These are phyloP conservation scores for Pugionium cornutum DNA, from an alignment of 345 rosid genomes.

Conservation along the genomic window DNA sequence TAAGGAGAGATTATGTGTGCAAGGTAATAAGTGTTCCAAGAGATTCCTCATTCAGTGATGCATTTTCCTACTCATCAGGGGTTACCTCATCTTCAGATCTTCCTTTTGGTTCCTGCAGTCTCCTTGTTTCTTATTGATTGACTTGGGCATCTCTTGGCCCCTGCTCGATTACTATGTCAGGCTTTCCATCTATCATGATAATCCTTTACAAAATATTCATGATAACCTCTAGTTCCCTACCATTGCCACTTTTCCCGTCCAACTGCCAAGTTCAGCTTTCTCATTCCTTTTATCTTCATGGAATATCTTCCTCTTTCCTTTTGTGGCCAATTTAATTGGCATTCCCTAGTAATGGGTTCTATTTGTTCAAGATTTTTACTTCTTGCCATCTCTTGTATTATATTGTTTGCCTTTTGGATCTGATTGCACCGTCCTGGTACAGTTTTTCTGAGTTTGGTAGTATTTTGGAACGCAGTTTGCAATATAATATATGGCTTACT, in stretches of 20 bases:
- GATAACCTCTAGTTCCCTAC: neutral
- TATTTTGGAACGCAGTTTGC: slow-evolving; percentile 19
- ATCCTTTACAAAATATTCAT: neutral
- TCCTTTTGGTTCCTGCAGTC: slow-evolving; percentile 29
- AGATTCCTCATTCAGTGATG: slow-evolving; percentile 54
- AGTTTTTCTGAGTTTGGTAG: slow-evolving; percentile 17
- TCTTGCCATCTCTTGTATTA: slow-evolving; percentile 14
- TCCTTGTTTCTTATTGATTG: slow-evolving; percentile 25
- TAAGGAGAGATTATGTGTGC: slow-evolving; percentile 96
- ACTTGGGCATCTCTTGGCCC: slow-evolving; percentile 22
- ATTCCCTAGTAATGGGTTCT: slow-evolving; percentile 1
- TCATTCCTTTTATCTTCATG: slow-evolving; percentile 14
- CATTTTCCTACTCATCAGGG: slow-evolving; percentile 41
- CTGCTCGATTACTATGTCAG: slow-evolving; percentile 4
- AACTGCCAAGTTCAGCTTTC: slow-evolving; percentile 23
- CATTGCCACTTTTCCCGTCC: neutral
- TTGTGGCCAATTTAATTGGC: slow-evolving; percentile 1
- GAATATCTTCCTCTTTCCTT: slow-evolving; percentile 25
- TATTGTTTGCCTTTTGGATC: slow-evolving; percentile 4
- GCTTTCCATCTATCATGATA: slow-evolving; percentile 16
- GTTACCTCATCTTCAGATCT: slow-evolving; percentile 22
- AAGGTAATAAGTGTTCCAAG: slow-evolving; percentile 77
- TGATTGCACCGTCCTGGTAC: slow-evolving; percentile 9
- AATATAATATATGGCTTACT: neutral
- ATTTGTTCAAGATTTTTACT: neutral